Evolutionary conservation across 768 basidiomycete genomes (phyloP).

Genomic region (Mycena pura): DNA sequence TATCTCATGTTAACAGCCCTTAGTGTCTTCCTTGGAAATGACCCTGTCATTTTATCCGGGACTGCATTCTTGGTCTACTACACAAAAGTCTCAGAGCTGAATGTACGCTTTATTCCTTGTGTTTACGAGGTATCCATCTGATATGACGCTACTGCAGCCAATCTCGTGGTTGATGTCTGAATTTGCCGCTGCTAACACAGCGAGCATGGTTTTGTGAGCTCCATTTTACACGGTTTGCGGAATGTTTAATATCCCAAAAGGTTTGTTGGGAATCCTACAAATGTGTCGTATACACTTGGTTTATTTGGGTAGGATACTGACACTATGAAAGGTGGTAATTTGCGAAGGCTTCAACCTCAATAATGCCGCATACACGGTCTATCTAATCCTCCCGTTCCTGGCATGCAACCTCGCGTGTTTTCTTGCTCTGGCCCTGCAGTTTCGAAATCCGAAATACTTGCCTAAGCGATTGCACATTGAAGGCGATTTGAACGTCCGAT

Average conservation of each 20-base stretch:
- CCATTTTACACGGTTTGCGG: neutral
- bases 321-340: constrained; percentile 49
- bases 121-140: neutral
- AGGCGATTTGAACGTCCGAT: constrained; percentile 54
- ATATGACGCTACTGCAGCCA: constrained; percentile 41
- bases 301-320: neutral
- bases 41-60: constrained; percentile 90
- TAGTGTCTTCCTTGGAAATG: constrained; percentile 88
- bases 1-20: constrained; percentile 82
- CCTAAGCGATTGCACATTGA: constrained; percentile 49
- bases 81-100: constrained; percentile 63
- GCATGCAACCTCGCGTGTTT: constrained; percentile 70
- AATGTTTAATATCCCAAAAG: neutral
- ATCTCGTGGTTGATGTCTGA: constrained; percentile 76
- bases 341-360: constrained; percentile 85
- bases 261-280: constrained; percentile 93
- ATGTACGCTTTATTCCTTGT: neutral
- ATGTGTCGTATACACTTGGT: constrained; percentile 56
- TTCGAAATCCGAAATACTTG: constrained; percentile 59
- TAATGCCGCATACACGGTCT: constrained; percentile 80
- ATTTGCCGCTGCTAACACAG: constrained; percentile 83
- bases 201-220: constrained; percentile 59
- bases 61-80: constrained; percentile 92
- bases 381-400: constrained; percentile 83
- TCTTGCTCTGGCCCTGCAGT: constrained; percentile 63